A percentile compares a stretch with the other conserved stretches of the same genome.
phyloP scores from a whole-genome alignment of 208 protist species.

The Vickermania ingenoplastis region DNA sequence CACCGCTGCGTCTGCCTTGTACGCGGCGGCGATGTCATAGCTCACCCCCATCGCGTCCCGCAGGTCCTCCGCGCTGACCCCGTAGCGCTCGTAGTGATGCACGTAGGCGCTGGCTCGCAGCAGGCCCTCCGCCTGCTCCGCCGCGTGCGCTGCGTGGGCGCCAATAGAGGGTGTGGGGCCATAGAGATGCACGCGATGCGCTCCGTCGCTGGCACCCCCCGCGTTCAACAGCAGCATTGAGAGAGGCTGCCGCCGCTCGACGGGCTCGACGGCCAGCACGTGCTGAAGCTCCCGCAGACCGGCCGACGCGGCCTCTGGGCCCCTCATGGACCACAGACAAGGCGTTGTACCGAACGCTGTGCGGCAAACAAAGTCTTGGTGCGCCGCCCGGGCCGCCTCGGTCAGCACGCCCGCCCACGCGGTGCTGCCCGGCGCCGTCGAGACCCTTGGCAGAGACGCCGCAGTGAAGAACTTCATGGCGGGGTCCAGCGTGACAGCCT shows the following conservation, averaged over 20 bases:
- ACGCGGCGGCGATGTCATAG: constrained; percentile 55
- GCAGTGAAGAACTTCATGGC: constrained; percentile 68
- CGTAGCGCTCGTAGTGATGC: constrained; percentile 65
- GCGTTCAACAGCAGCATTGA: constrained; percentile 31
- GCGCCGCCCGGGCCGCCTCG: neutral
- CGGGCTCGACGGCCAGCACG: constrained; percentile 13
- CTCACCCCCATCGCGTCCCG: constrained; percentile 24
- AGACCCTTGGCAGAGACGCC: constrained; percentile 7
- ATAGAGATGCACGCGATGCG: constrained; percentile 32
- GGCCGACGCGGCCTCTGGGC: constrained; percentile 15
- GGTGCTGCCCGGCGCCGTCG: neutral
- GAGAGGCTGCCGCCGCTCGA: constrained; percentile 12
- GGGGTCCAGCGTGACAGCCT: constrained; percentile 52
- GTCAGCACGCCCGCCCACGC: constrained; percentile 15
- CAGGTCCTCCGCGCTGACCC: constrained; percentile 37
- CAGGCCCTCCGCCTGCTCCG: constrained; percentile 30
- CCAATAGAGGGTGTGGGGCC: constrained; percentile 36
- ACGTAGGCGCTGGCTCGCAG: constrained; percentile 47
- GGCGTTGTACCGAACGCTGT: neutral
- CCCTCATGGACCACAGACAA: constrained; percentile 56
- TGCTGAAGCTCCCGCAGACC: constrained; percentile 43
- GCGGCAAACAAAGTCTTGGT: neutral
- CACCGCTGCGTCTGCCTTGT: constrained; percentile 7
- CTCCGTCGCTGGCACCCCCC: constrained; percentile 7
- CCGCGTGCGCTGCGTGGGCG: constrained; percentile 14